These are phyloP conservation scores for Ophiorrhiza pumila DNA, from an alignment of 257 asterid genomes.

Conservation along the genomic window DNA sequence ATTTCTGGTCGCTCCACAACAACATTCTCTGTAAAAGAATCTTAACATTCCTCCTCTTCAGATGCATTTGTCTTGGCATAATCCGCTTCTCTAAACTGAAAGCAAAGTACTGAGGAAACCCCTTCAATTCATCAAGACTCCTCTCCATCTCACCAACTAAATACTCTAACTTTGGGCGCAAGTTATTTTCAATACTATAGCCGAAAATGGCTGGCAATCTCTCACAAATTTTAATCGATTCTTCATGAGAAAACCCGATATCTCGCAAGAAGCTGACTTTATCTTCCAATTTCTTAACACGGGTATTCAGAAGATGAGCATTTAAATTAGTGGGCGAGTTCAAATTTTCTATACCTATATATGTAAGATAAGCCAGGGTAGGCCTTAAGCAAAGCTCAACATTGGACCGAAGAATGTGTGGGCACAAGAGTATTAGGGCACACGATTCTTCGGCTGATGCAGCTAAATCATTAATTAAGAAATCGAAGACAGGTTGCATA, in stretches of 20 bases:
- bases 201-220: slow-evolving; percentile 40
- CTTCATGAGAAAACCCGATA: slow-evolving; percentile 28
- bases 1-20: slow-evolving; percentile 29
- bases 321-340: slow-evolving; percentile 32
- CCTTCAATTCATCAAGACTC: slow-evolving; percentile 22
- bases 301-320: slow-evolving; percentile 36
- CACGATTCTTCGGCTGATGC: slow-evolving; percentile 34
- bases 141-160: slow-evolving; percentile 26
- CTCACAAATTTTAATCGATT: slow-evolving; percentile 23
- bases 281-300: slow-evolving; percentile 29
- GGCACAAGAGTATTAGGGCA: slow-evolving; percentile 30
- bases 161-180: slow-evolving; percentile 32
- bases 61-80: slow-evolving; percentile 33
- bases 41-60: slow-evolving; percentile 23
- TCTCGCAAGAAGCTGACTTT: slow-evolving; percentile 21
- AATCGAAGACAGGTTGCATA: slow-evolving; percentile 22
- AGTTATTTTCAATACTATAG: slow-evolving; percentile 26
- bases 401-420: slow-evolving; percentile 30
- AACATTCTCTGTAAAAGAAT: slow-evolving; percentile 29
- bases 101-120: slow-evolving; percentile 36
- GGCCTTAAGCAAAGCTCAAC: slow-evolving; percentile 33
- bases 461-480: slow-evolving; percentile 24
- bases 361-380: slow-evolving; percentile 25
- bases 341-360: slow-evolving; percentile 24
- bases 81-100: slow-evolving; percentile 34